Base-by-base conservation (phyloP, 139 green algal species). In the Picochlorum sp. region DNA sequence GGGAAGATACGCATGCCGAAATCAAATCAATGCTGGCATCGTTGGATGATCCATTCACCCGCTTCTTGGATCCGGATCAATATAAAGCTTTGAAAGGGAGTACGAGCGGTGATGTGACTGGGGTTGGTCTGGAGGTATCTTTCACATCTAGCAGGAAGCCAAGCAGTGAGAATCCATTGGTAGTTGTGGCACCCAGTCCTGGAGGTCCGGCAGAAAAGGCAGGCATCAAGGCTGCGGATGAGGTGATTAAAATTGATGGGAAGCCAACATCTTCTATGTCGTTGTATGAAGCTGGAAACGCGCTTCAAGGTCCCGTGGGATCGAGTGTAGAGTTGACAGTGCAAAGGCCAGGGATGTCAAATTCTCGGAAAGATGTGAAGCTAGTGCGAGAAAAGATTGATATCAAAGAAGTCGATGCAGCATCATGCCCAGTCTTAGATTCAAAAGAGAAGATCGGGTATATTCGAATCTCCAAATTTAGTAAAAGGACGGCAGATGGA, bases 41-140 rank as follows among this genome's bases (percentile, higher is more conserved):
- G 0, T 68, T 98, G 57, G 77, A 87, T 52, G 91, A 98, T 70
- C 92, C 92, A 28, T 98, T 98, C 82, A 98, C 90, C 0, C 68
- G 90, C 7, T 91, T 96, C 63, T 70, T 98, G 25, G 84, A 88
- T 55, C 91, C 90, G 2, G 70, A 84, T 7, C 72, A 83, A 13
- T 85, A 86, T 31, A 28, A 51, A 5, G 76, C 70, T 5, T 56
- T 93, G 26, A 62, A 75, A 47, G 40, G 66, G 18, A 64, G 72
- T 63, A 83, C 69, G 4, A 31, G 67, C 49, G 85, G 85, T 1
- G 56, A 73, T 35, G 77, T 91, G 4, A 86, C 79, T 22, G 85
- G 85, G 4, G 74, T 94, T 31, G 85, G 85, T 3, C 61, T 94
- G 20, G 82, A 93, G 64, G 68, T 93, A 20, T 66, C 60, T 18